A percentile compares a stretch with the other conserved stretches of the same genome.
Conservation (phyloP, 257 asterid genomes). For the Przewalskia tangutica region DNA sequence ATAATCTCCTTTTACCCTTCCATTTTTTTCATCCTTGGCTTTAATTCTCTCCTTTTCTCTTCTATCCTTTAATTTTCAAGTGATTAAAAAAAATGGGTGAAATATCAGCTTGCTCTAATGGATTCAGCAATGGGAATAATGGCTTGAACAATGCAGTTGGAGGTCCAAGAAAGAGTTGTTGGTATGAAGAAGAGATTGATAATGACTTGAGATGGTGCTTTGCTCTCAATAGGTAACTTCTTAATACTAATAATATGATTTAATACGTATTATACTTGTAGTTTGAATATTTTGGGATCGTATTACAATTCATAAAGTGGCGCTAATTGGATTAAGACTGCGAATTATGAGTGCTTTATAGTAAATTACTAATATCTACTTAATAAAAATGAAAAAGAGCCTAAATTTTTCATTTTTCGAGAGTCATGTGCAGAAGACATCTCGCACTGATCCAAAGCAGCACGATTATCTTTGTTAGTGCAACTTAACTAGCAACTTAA, state of each 20-base stretch:
- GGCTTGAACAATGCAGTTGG: slow-evolving; percentile 25
- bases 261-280: neutral
- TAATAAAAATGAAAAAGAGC: too few relatives aligned
- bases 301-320: too few relatives aligned
- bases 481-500: too few relatives aligned
- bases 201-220: slow-evolving; percentile 92
- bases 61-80: neutral
- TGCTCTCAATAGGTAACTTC: slow-evolving; percentile 77
- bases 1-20: slow-evolving; percentile 19
- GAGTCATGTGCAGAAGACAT: too few relatives aligned
- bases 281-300: too few relatives aligned
- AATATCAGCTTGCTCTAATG: slow-evolving; percentile 36
- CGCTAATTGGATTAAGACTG: too few relatives aligned
- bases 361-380: too few relatives aligned
- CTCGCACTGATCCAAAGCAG: too few relatives aligned
- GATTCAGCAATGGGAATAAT: slow-evolving; percentile 23
- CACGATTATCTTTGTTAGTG: too few relatives aligned
- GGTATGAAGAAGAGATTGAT: slow-evolving; percentile 98
- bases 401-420: too few relatives aligned
- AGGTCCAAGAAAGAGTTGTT: slow-evolving; percentile 78
- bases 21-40: slow-evolving; percentile 15
- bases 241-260: neutral
- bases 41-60: neutral
- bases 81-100: slow-evolving; percentile 54
- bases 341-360: too few relatives aligned